phyloP scores from a whole-genome alignment of 805 yeast genomes.

The Wickerhamomyces queroliae region DNA sequence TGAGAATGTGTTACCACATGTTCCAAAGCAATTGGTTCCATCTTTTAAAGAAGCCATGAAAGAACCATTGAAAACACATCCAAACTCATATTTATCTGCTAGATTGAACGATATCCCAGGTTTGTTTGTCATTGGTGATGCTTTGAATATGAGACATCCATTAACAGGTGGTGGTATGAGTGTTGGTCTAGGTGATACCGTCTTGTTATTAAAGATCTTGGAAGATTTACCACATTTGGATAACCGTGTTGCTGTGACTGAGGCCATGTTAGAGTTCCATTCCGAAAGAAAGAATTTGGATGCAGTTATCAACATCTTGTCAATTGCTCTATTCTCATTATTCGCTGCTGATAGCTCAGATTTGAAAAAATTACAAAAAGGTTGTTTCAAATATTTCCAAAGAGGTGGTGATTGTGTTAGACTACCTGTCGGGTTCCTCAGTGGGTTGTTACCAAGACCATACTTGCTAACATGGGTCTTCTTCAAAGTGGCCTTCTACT shows the following conservation, averaged over 20 bases:
- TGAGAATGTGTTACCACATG: conserved; percentile 52
- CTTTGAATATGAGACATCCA: conserved; percentile 97
- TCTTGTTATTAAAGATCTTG: conserved; percentile 57
- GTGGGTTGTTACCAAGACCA: conserved; percentile 80
- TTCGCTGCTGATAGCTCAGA: conserved; percentile 80
- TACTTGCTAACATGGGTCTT: conserved; percentile 75
- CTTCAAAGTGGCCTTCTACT: conserved; percentile 83
- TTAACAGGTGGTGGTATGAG: conserved; percentile 99
- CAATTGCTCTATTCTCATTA: conserved; percentile 83
- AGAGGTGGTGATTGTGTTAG: conserved; percentile 76
- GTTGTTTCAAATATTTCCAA: conserved; percentile 83
- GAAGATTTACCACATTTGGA: conserved; percentile 45
- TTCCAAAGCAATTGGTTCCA: conserved; percentile 63
- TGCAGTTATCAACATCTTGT: conserved; percentile 81
- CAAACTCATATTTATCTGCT: conserved; percentile 87
- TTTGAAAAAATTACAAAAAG: conserved; percentile 67
- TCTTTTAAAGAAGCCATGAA: conserved; percentile 63
- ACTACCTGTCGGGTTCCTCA: conserved; percentile 77
- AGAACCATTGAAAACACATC: conserved; percentile 75
- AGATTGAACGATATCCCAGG: conserved; percentile 67
- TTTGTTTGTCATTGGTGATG: conserved; percentile 80
- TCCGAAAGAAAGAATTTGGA: conserved; percentile 71
- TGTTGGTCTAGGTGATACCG: conserved; percentile 87
- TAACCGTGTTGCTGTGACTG: conserved; percentile 51
- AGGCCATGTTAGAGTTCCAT: conserved; percentile 63